Evolutionary conservation across 1,139 yeast genomes (phyloP), one percentile per base, ranked within the genome.

Genomic region (Sugiyamaella neomexicana): DNA sequence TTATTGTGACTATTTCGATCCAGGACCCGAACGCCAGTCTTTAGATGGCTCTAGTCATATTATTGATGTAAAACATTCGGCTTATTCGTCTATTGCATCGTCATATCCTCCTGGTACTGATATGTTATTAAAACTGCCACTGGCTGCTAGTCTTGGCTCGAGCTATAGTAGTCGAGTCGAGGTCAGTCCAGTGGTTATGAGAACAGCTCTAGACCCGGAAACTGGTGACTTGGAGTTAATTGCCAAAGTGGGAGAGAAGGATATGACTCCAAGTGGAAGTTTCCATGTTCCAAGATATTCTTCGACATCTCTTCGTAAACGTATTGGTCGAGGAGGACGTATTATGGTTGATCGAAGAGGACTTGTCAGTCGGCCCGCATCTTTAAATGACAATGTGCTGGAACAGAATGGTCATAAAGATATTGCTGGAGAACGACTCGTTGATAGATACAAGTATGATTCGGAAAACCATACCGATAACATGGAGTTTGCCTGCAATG

Each of bases 1-100:
- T n/a, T 84, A 80, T 57, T 86, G 89, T 68, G 84, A 86, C 61
- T 80, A 89, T 56, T 78, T 85, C 15, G 77, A 81, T 55, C 81
- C 83, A 37, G 62, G 63, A 37, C 53, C 51, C 20, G 63, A 60
- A 16, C 62, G 62, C 10, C 71, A 74, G 34, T 5, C 25, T 3
- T 20, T 20, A 15, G n/a, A 37, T 23, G 23, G 23, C 2, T 40
- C 49, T 39, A 25, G 52, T 39, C 55, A 43, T 15, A 68, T 80
- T 46, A 70, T 80, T 55, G 88, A 85, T 58, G 72, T 82, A 45
- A 74, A 77, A 43, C 91, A 86, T 65, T 77, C 88, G 1, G 93
- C 96, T 1, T 88, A 86, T 66, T 85, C 95, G 12, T 86, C 96
- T 0, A 84, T 89, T 47, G 82, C 91, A 0, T 81, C 91, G 1